phyloP scores from a whole-genome alignment of 306 rosid species.

The Acacia confusa region DNA sequence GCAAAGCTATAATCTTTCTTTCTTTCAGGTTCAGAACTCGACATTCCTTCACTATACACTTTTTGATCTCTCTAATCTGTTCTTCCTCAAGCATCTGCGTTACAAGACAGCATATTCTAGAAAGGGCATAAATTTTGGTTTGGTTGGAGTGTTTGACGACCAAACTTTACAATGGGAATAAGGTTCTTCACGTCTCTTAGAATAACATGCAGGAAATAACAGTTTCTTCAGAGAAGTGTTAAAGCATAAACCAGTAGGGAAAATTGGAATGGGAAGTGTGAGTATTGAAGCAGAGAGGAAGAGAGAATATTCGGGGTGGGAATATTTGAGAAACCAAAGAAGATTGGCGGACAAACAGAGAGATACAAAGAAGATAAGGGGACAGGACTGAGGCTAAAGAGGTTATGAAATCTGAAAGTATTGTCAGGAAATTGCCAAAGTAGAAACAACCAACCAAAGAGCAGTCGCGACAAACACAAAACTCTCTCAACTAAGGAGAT shows the following conservation, averaged over 20 bases:
- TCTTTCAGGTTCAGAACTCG: neutral
- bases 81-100: neutral
- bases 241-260: neutral
- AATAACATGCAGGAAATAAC: neutral
- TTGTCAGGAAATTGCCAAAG: neutral
- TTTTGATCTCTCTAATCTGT: neutral
- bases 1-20: neutral
- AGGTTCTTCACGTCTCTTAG: neutral
- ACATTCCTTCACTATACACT: neutral
- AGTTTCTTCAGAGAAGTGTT: neutral
- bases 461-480: neutral
- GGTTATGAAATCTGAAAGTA: neutral
- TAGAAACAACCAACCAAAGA: neutral
- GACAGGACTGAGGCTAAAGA: constrained; percentile 1
- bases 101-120: neutral
- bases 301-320: neutral
- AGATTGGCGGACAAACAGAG: constrained; percentile 5
- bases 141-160: neutral
- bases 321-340: constrained; percentile 7
- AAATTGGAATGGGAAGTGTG: neutral
- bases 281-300: neutral
- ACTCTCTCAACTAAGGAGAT: neutral
- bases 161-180: neutral
- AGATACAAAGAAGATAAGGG: neutral
- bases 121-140: neutral